Evolutionary conservation across 1,284 basidiomycete genomes (phyloP), one percentile per base, ranked within the genome.

Genomic region (Boletus hoseneyae): DNA sequence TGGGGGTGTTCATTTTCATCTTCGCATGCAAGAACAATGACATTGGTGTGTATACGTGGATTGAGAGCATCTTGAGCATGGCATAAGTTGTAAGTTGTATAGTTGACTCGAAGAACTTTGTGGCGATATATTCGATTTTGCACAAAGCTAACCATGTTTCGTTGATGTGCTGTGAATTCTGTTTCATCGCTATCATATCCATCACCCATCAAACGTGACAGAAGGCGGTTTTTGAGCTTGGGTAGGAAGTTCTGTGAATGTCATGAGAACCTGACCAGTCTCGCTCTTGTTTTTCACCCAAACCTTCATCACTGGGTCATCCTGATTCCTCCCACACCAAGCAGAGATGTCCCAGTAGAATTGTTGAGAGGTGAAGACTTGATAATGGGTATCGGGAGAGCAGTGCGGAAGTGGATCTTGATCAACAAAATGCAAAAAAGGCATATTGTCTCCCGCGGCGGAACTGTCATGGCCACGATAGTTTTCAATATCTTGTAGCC

Each of bases 321-420:
- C 15, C 21, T 15, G 7, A 25, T 39, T 39, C 13, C 16, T 39
- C 12, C 6, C 0, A 3, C 5, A 21, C 21, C 56, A 66, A 2
- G 15, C 12, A 0, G 49, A 51, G 6, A 70, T 33, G 15, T 68
- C 53, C 39, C 50, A 49, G 7, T 48, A 53, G 39, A 56, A 29
- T 21, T 47, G 39, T 12, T 52, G 44, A 3, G 50, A 53, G 0
- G 44, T 42, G 0, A 57, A 65, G 3, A 65, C 60, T 11, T 69
- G 64, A 32, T 64, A 60, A 35, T 62, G 62, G 19, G 10, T 35
- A 1, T 42, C 2, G 0, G 51, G 43, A 1, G 40, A 29, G 12
- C 47, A 58, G 0, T 32, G 15, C 0, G 45, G 61, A 0, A 64
- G 48, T 1, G 32, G 36, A 2, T 66, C 58, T 35, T 42, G 47